phyloP scores from a whole-genome alignment of 306 rosid genomes.

The Corylus heterophylla region DNA sequence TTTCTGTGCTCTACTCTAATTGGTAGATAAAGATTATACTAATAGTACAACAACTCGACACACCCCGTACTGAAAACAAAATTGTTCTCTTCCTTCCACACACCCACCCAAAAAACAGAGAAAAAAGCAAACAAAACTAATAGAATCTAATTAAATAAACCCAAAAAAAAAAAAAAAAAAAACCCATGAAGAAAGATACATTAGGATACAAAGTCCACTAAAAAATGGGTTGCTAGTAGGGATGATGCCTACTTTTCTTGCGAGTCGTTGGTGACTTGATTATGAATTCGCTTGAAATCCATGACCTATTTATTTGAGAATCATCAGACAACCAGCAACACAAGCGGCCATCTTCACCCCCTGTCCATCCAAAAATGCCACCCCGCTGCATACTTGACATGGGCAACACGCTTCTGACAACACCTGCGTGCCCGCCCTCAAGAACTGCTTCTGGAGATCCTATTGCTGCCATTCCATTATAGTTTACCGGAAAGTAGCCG shows the following conservation, averaged over 20 bases:
- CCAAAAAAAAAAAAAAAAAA: background rate
- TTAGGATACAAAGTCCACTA: background rate
- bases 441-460: slow-evolving; percentile 85
- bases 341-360: slow-evolving; percentile 93
- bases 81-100: too few species aligned
- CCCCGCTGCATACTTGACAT: slow-evolving; percentile 47
- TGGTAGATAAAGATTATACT: too few species aligned
- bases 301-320: slow-evolving; percentile 51
- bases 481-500: slow-evolving; percentile 81
- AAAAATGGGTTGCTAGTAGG: slow-evolving; percentile 46
- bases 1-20: too few species aligned
- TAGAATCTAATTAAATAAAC: background rate
- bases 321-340: slow-evolving; percentile 86
- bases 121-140: background rate
- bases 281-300: slow-evolving; percentile 73
- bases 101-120: background rate
- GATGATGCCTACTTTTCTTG: slow-evolving; percentile 65
- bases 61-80: background rate
- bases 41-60: too few species aligned
- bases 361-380: slow-evolving; percentile 89
- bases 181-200: background rate
- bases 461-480: slow-evolving; percentile 38
- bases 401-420: slow-evolving; percentile 71
- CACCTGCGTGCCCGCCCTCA: slow-evolving; percentile 72
- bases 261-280: slow-evolving; percentile 48